Conservation (phyloP, 306 rosid genomes). For the Vicia faba region DNA sequence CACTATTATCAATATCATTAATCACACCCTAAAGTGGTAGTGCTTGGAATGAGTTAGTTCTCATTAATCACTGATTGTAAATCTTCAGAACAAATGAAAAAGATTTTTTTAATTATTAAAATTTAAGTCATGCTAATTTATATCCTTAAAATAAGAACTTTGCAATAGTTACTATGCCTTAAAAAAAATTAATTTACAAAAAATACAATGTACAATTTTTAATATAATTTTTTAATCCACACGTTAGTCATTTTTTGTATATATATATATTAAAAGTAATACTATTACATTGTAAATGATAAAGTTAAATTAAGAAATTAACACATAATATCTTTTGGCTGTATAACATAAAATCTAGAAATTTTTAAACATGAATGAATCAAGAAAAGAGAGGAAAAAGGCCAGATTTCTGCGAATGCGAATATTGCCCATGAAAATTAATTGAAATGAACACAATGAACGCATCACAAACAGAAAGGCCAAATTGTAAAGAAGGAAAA, state of each 20-base stretch:
- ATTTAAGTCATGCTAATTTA: too few species aligned
- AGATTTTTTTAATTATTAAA: too few species aligned
- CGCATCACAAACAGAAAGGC: conserved; percentile 21
- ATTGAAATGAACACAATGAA: conserved; percentile 32
- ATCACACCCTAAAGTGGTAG: not conserved
- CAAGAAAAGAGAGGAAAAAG: conserved; percentile 6
- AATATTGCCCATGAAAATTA: conserved; percentile 24
- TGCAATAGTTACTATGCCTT: too few species aligned
- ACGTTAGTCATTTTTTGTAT: not conserved
- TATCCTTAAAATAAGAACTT: too few species aligned
- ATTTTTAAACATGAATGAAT: conserved; percentile 11
- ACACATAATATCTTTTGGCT: not conserved
- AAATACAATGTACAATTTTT: too few species aligned
- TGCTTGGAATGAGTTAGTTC: not conserved
- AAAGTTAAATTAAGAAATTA: not conserved
- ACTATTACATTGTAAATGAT: not conserved
- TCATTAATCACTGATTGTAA: not conserved
- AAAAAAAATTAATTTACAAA: too few species aligned
- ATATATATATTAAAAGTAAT: not conserved
- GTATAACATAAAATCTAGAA: conserved; percentile 19
- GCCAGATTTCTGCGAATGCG: conserved; percentile 36
- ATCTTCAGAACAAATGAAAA: conserved; percentile 1
- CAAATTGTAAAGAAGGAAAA: conserved; percentile 26
- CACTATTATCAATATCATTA: not conserved
- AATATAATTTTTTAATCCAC: too few species aligned